Percentiles rank a stretch among this genome's conserved stretches.
Evolutionary conservation across 2,329 filamentous ascomycete species (phyloP).

Genomic region (Chaetomiaceae sp.): DNA sequence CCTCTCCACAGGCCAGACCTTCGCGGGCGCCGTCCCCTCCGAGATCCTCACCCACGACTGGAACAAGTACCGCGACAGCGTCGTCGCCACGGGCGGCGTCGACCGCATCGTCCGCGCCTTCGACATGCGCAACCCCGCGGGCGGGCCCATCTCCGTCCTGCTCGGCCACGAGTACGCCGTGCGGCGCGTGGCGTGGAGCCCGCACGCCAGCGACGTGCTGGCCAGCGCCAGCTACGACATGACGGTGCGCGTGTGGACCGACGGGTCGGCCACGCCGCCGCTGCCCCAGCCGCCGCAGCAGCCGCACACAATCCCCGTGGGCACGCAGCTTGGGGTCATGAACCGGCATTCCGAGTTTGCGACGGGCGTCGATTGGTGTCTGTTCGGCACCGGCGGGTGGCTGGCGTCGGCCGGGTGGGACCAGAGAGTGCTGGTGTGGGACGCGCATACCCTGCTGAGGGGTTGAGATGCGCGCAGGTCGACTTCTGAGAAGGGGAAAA

Average conservation of each 20-base stretch:
- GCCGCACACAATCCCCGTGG: constrained; percentile 43
- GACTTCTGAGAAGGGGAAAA: too few species aligned
- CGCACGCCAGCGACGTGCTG: constrained; percentile 83
- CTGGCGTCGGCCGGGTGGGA: constrained; percentile 94
- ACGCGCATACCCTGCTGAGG: constrained; percentile 57
- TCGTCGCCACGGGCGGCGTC: constrained; percentile 85
- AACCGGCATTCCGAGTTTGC: constrained; percentile 92
- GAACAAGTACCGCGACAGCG: constrained; percentile 91
- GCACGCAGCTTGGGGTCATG: constrained; percentile 79
- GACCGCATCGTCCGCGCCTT: constrained; percentile 85
- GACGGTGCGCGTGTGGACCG: constrained; percentile 92
- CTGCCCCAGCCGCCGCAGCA: constrained; percentile 27
- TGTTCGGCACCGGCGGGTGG: constrained; percentile 95
- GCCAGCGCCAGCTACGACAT: constrained; percentile 95
- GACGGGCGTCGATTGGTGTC: constrained; percentile 94
- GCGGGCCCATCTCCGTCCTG: constrained; percentile 69
- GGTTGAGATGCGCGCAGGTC: too few species aligned
- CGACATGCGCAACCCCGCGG: constrained; percentile 73
- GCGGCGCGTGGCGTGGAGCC: constrained; percentile 81
- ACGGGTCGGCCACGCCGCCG: constrained; percentile 47
- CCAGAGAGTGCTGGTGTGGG: constrained; percentile 86
- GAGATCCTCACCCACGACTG: constrained; percentile 95
- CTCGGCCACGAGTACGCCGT: constrained; percentile 89
- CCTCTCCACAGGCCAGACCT: constrained; percentile 28
- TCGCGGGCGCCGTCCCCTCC: constrained; percentile 52